Evolutionary conservation across 2,329 filamentous ascomycete genomes (phyloP), one percentile per base, ranked within the genome.

Genomic region (Tolypocladium ophioglossoides): DNA sequence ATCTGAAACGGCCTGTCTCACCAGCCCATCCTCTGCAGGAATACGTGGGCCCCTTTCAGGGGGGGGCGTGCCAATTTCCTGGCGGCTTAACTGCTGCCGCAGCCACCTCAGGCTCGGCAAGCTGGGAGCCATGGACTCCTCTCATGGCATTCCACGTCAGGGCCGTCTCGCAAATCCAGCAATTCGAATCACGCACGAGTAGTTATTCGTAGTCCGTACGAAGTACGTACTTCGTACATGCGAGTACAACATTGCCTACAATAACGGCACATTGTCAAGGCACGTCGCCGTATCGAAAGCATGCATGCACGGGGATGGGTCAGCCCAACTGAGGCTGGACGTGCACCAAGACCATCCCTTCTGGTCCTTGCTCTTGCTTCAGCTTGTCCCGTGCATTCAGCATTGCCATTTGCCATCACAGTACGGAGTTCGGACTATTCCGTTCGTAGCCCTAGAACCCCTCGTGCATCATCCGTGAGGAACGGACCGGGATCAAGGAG

Each of bases 1-100:
- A 60, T 58, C 57, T 62, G 60, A 62, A 62, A 62, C 60, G 51
- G 35, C 37, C 47, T 53, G 52, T 57, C 53, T 56, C 55, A 52
- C 56, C 54, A 59, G 46, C 40, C 39, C 37, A 39, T 39, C 37
- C 37, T 39, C 16, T 8, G 34, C 18, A 39, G 35, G 14, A 2
- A 38, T 5, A 50, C 53, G 39, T 48, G 38, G 52, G 54, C 52
- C 54, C 50, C 50, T 54, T 49, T 52, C 52, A 57, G 52, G 55
- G 52, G n/a, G 51, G 41, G 41, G 30, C 51, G 38, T n/a, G 50
- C 40, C n/a, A 34, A 35, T 32, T 51, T n/a, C 54, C 50, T 55
- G 50, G 35, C 34, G 37, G 35, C n/a, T 30, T 5, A 30, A 6
- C 30, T 30, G 30, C 47, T 38, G 41, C 52, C 44, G 18, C 27